These are phyloP conservation scores for sorghum (Sorghum bicolor) DNA, from an alignment of 176 grass and related monocot species.

Conservation along the genomic window DNA sequence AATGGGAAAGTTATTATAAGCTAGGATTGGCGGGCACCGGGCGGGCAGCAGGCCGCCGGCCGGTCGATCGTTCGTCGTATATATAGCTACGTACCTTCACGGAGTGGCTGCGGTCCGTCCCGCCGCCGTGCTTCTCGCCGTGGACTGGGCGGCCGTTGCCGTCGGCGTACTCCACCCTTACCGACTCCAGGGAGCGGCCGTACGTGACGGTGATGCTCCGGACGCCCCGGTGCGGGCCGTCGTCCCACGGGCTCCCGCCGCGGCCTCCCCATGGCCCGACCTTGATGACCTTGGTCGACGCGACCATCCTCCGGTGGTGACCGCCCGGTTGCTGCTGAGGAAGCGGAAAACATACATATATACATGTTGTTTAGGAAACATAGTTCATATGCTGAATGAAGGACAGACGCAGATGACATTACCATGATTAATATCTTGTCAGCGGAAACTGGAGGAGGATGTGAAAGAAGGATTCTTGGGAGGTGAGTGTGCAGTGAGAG, in stretches of 20 bases:
- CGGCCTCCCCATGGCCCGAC: slow-evolving; percentile 44
- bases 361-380: not conserved
- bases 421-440: slow-evolving; percentile 9
- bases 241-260: slow-evolving; percentile 42
- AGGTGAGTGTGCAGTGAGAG: not conserved
- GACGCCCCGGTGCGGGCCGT: slow-evolving; percentile 28
- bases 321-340: not conserved
- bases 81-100: not conserved
- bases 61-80: no score
- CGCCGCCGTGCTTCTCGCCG: slow-evolving; percentile 33
- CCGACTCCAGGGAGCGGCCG: slow-evolving; percentile 25
- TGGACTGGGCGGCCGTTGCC: not conserved
- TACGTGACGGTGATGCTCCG: slow-evolving; percentile 33
- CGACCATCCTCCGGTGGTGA: slow-evolving; percentile 11
- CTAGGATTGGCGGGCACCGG: no score
- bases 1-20: no score
- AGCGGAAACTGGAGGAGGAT: not conserved
- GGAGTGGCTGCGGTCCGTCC: not conserved
- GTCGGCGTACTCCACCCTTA: slow-evolving; percentile 29
- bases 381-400: not conserved
- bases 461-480: not conserved
- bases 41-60: no score
- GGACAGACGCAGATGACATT: not conserved
- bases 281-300: slow-evolving; percentile 41
- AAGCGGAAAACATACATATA: not conserved